phyloP scores from a whole-genome alignment of 192 early-diverging fungal species.

The Coemansia sp. region DNA sequence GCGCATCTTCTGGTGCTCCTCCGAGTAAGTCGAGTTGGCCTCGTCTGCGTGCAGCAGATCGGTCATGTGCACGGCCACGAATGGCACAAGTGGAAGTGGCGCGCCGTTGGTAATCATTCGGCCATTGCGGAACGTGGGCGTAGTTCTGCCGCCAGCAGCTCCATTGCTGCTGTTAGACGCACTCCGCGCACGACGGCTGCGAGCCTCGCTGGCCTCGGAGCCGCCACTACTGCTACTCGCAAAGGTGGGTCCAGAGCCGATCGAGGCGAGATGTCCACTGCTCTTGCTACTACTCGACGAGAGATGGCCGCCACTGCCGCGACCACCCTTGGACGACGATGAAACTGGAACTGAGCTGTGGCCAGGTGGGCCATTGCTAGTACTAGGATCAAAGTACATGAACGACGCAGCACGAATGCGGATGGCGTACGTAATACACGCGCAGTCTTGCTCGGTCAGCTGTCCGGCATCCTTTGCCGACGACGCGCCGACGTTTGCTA shows the following conservation, averaged over 20 bases:
- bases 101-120: constrained; percentile 42
- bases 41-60: constrained; percentile 59
- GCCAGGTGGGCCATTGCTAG: constrained; percentile 5
- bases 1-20: constrained; percentile 54
- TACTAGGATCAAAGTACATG: constrained; percentile 45
- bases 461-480: constrained; percentile 27
- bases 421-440: constrained; percentile 54
- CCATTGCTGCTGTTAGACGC: constrained; percentile 48
- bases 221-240: constrained; percentile 10
- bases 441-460: constrained; percentile 55
- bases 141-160: constrained; percentile 20
- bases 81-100: constrained; percentile 55
- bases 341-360: constrained; percentile 46
- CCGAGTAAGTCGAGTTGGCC: constrained; percentile 57
- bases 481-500: constrained; percentile 15
- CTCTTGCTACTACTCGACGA: constrained; percentile 23
- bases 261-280: constrained; percentile 6
- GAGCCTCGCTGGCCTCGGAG: constrained; percentile 30
- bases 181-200: constrained; percentile 40
- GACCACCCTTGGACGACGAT: constrained; percentile 28
- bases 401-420: constrained; percentile 55
- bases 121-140: constrained; percentile 34
- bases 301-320: constrained; percentile 36
- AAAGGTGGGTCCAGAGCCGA: neutral
- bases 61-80: constrained; percentile 59